phyloP scores from a whole-genome alignment of 1,139 yeast species.

The Geotrichum fermentans region DNA sequence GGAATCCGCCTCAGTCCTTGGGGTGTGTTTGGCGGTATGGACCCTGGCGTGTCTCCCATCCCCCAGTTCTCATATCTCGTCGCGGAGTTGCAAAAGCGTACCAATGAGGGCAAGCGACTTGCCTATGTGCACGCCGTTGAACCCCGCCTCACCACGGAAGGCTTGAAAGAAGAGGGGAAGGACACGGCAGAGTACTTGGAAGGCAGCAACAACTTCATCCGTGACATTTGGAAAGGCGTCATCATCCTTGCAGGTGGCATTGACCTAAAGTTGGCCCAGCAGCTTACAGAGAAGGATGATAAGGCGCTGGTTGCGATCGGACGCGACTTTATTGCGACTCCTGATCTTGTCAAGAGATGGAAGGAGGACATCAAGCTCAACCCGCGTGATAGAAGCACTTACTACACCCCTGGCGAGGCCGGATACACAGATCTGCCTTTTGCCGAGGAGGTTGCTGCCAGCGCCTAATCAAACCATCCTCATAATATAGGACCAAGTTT shows the following conservation, averaged over 20 bases:
- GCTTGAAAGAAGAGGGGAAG: neutral
- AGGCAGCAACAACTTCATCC: conserved; percentile 23
- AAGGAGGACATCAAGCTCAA: conserved; percentile 37
- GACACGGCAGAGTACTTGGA: conserved; percentile 7
- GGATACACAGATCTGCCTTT: conserved; percentile 23
- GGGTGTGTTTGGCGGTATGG: conserved; percentile 36
- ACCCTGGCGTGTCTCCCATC: conserved; percentile 33
- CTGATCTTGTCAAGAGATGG: conserved; percentile 48
- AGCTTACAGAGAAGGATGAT: conserved; percentile 34
- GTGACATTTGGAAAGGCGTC: conserved; percentile 40
- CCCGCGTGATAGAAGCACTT: conserved; percentile 39
- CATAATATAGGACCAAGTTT: no score
- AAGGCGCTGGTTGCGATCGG: conserved; percentile 43
- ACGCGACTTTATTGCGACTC: no score
- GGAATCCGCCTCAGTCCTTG: conserved; percentile 62
- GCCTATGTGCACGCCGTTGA: conserved; percentile 55
- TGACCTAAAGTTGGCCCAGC: conserved; percentile 30
- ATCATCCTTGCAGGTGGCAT: conserved; percentile 42
- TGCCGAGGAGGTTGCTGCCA: no score
- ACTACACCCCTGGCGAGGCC: conserved; percentile 32
- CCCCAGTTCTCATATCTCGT: conserved; percentile 35
- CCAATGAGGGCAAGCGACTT: conserved; percentile 31
- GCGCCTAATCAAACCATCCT: no score
- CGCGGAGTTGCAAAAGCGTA: conserved; percentile 32
- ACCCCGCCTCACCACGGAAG: conserved; percentile 36